Evolutionary conservation across 495 filamentous ascomycete species (phyloP).

Genomic region (Bombardia bombarda): DNA sequence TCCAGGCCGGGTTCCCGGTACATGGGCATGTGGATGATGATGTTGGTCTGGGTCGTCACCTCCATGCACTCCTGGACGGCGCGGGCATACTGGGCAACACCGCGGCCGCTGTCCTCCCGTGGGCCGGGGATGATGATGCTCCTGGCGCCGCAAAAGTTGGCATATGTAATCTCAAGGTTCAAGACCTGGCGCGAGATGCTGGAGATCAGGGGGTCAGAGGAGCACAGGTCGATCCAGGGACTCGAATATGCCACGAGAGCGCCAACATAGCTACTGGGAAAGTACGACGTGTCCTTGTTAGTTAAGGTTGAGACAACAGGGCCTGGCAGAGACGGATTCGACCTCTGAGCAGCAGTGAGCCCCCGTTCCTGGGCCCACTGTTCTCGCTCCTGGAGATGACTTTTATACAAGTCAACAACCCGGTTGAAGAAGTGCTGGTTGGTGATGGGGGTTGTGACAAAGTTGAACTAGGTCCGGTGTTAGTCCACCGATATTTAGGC

Average conservation of each 20-base stretch:
- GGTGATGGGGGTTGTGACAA: slow-evolving; percentile 84
- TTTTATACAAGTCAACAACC: slow-evolving; percentile 57
- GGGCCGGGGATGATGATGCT: slow-evolving; percentile 80
- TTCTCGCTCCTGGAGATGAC: slow-evolving; percentile 35
- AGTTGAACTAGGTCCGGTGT: slow-evolving; percentile 65
- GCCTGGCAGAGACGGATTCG: slow-evolving; percentile 28
- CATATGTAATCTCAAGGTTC: slow-evolving; percentile 85
- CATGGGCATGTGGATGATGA: slow-evolving; percentile 78
- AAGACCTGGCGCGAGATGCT: slow-evolving; percentile 82
- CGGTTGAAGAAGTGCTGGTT: slow-evolving; percentile 73
- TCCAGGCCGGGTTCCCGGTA: slow-evolving; percentile 44
- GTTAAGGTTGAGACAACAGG: slow-evolving; percentile 63
- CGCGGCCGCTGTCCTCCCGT: slow-evolving; percentile 33
- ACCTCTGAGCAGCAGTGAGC: slow-evolving; percentile 10
- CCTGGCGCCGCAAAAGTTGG: slow-evolving; percentile 82
- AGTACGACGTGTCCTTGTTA: slow-evolving; percentile 64
- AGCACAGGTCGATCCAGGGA: slow-evolving; percentile 86
- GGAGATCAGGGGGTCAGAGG: slow-evolving; percentile 69
- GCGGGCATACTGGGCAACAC: slow-evolving; percentile 66
- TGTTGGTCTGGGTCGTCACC: slow-evolving; percentile 63
- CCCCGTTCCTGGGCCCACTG: slow-evolving; percentile 14
- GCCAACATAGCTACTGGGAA: slow-evolving; percentile 61
- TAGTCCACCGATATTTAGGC: too few relatives aligned
- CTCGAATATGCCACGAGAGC: slow-evolving; percentile 67
- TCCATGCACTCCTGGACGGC: slow-evolving; percentile 74